Percentiles rank a stretch among this genome's conserved stretches.
Conservation (phyloP, 2,329 filamentous ascomycete species). For the Hirsutella rhossiliensis region DNA sequence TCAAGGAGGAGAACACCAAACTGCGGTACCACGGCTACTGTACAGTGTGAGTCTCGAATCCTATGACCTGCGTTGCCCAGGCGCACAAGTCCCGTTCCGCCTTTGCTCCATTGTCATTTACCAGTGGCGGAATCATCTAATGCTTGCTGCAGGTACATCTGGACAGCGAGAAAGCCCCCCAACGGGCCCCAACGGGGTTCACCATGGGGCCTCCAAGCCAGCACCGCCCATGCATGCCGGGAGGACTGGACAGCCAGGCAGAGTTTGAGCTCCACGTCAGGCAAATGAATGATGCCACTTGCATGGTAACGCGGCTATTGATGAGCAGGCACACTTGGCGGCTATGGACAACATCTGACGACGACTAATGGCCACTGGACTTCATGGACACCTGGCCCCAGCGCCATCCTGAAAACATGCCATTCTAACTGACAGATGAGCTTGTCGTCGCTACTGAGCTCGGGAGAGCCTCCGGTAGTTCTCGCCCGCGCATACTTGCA, state of each 20-base stretch:
- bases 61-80: neutral
- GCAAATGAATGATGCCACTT: too few species aligned
- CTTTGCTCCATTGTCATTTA: neutral
- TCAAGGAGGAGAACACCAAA: conserved; percentile 56
- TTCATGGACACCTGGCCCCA: too few species aligned
- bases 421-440: too few species aligned
- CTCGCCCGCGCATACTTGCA: too few species aligned
- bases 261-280: neutral
- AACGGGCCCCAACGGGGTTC: neutral
- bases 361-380: too few species aligned
- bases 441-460: too few species aligned
- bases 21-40: conserved; percentile 62
- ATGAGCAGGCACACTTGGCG: too few species aligned
- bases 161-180: conserved; percentile 10
- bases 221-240: neutral
- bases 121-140: neutral
- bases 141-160: conserved; percentile 8
- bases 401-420: too few species aligned
- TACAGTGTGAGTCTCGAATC: conserved; percentile 50
- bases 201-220: neutral
- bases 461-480: too few species aligned
- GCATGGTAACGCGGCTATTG: too few species aligned
- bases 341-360: too few species aligned
- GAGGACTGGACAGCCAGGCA: neutral
- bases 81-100: neutral